Conservation (phyloP, 805 yeast genomes). For the Vanderwaltozyma tropicalis region DNA sequence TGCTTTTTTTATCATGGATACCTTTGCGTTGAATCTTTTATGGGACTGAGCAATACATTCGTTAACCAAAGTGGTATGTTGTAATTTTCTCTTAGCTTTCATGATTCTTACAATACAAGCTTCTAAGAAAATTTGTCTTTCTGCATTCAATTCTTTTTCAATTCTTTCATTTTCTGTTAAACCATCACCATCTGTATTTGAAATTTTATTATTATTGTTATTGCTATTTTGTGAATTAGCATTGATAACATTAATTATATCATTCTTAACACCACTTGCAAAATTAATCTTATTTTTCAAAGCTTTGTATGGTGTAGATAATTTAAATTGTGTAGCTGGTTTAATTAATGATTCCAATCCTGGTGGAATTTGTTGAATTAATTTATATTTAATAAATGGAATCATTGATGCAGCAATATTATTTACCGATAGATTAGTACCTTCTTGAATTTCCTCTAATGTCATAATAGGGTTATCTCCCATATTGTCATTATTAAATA, state of each 20-base stretch:
- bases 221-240: constrained; percentile 8
- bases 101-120: constrained; percentile 94
- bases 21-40: constrained; percentile 70
- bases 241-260: constrained; percentile 17
- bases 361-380: constrained; percentile 57
- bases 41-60: constrained; percentile 83
- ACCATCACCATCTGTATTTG: constrained; percentile 44
- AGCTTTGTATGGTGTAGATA: constrained; percentile 75
- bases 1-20: constrained; percentile 77
- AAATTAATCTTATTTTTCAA: constrained; percentile 79
- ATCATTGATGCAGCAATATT: constrained; percentile 64
- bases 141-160: constrained; percentile 73
- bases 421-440: constrained; percentile 57
- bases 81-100: constrained; percentile 80
- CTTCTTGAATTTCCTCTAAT: constrained; percentile 48
- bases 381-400: constrained; percentile 70
- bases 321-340: constrained; percentile 51
- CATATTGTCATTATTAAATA: constrained; percentile 55
- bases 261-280: constrained; percentile 43
- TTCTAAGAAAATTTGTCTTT: constrained; percentile 72
- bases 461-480: constrained; percentile 24
- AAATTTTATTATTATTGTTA: constrained; percentile 22
- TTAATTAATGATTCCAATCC: constrained; percentile 43
- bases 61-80: constrained; percentile 70
- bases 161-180: constrained; percentile 45